Evolutionary conservation across 805 yeast species (phyloP).

Genomic region (Yamadazyma olivae): DNA sequence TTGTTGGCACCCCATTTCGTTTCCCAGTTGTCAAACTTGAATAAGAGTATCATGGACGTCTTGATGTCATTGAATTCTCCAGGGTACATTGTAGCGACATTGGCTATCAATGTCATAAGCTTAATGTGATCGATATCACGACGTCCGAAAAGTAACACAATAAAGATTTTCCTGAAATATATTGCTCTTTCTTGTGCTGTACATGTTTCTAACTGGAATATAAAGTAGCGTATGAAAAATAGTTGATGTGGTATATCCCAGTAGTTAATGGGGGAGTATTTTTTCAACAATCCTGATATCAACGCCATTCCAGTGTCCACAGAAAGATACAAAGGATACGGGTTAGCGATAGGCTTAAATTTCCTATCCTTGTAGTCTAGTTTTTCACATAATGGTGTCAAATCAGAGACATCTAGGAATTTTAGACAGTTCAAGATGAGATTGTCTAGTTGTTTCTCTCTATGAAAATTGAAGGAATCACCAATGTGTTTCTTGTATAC

Average conservation of each 20-base stretch:
- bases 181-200: conserved; percentile 4
- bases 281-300: neutral
- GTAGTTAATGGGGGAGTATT: conserved; percentile 1
- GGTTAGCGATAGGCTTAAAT: neutral
- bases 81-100: neutral
- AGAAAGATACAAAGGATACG: conserved; percentile 3
- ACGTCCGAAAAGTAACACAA: conserved; percentile 2
- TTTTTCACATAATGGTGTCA: neutral
- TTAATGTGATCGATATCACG: neutral
- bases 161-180: conserved; percentile 8
- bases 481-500: neutral
- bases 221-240: conserved; percentile 8
- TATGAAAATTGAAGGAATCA: neutral
- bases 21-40: conserved; percentile 1
- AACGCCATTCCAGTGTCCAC: conserved; percentile 6
- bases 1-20: neutral
- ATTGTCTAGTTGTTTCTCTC: conserved; percentile 1
- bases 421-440: conserved; percentile 3
- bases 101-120: neutral
- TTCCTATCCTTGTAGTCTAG: neutral
- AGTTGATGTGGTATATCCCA: conserved; percentile 9
- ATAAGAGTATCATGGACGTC: neutral
- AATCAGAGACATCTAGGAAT: conserved; percentile 1
- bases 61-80: neutral
- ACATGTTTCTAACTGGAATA: conserved; percentile 8